A percentile compares a stretch with the other conserved stretches of the same genome.
Conservation (phyloP, 2,329 filamentous ascomycete genomes). For the Botrytis medusae region DNA sequence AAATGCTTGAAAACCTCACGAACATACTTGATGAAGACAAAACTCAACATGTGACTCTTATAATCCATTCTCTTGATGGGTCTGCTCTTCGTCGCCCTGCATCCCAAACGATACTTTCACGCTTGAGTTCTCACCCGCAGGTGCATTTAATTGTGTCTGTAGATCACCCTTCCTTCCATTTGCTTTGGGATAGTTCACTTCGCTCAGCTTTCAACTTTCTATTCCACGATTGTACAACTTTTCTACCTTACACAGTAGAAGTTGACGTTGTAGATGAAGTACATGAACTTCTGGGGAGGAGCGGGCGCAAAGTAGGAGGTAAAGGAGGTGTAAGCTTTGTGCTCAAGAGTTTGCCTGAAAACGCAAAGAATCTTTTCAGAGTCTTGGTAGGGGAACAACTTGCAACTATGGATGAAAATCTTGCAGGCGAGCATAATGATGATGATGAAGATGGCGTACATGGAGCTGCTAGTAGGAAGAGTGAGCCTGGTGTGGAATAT, state of each 20-base stretch:
- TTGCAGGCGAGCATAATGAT: slow-evolving; percentile 50
- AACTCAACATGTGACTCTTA: slow-evolving; percentile 56
- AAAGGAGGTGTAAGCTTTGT: slow-evolving; percentile 92
- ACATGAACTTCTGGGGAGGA: slow-evolving; percentile 80
- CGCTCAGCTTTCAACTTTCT: slow-evolving; percentile 80
- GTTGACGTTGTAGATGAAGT: slow-evolving; percentile 87
- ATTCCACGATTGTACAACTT: slow-evolving; percentile 94
- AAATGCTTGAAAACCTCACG: slow-evolving; percentile 68
- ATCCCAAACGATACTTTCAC: slow-evolving; percentile 71
- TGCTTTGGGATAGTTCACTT: slow-evolving; percentile 88
- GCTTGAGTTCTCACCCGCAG: slow-evolving; percentile 70
- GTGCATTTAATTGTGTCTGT: slow-evolving; percentile 76
- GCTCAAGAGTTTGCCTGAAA: slow-evolving; percentile 84
- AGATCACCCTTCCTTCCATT: slow-evolving; percentile 82
- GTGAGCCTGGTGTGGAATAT: slow-evolving; percentile 75
- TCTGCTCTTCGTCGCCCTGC: slow-evolving; percentile 68
- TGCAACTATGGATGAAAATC: slow-evolving; percentile 58
- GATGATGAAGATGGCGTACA: slow-evolving; percentile 39
- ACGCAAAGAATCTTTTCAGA: slow-evolving; percentile 83
- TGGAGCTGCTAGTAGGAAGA: slow-evolving; percentile 24
- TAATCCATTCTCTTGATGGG: slow-evolving; percentile 88
- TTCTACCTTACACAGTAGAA: slow-evolving; percentile 70
- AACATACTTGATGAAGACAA: slow-evolving; percentile 56
- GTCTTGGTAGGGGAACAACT: slow-evolving; percentile 84
- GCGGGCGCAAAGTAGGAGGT: slow-evolving; percentile 75